Percentiles rank a stretch among this genome's conserved stretches.
Evolutionary conservation across 306 rosid species (phyloP).

Genomic region (Glycine soja): DNA sequence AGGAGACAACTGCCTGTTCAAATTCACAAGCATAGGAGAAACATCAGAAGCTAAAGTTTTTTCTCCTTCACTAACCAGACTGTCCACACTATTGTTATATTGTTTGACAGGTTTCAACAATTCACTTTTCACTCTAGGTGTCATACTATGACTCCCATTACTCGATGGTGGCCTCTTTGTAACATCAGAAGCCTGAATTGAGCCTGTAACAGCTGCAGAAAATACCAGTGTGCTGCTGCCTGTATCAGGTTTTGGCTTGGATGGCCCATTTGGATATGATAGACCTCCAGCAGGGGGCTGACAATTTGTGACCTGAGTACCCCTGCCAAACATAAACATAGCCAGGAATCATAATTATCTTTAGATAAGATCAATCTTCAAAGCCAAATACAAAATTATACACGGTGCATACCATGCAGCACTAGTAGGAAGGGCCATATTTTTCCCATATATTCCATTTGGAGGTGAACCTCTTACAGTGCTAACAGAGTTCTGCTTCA

Average conservation of each 20-base stretch:
- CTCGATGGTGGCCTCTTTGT: conserved; percentile 55
- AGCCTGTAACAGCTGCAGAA: conserved; percentile 69
- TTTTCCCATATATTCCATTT: conserved; percentile 76
- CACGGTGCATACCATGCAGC: conserved; percentile 77
- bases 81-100: conserved; percentile 54
- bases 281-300: conserved; percentile 56
- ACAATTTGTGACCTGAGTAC: conserved; percentile 71
- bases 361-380: conserved; percentile 12
- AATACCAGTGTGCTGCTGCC: conserved; percentile 56
- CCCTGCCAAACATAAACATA: conserved; percentile 62
- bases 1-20: conserved; percentile 57
- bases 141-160: conserved; percentile 60
- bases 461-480: conserved; percentile 75
- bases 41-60: conserved; percentile 57
- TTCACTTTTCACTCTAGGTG: conserved; percentile 59
- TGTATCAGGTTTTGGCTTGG: conserved; percentile 67
- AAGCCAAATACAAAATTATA: conserved; percentile 20
- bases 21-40: conserved; percentile 50
- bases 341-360: conserved; percentile 22
- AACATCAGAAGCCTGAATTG: conserved; percentile 61
- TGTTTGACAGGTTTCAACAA: conserved; percentile 62
- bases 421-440: conserved; percentile 74
- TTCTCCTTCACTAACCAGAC: conserved; percentile 55
- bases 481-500: conserved; percentile 64
- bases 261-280: conserved; percentile 61